These are phyloP conservation scores for Hydnum rufescens DNA, from an alignment of 768 basidiomycete genomes.

Conservation along the genomic window DNA sequence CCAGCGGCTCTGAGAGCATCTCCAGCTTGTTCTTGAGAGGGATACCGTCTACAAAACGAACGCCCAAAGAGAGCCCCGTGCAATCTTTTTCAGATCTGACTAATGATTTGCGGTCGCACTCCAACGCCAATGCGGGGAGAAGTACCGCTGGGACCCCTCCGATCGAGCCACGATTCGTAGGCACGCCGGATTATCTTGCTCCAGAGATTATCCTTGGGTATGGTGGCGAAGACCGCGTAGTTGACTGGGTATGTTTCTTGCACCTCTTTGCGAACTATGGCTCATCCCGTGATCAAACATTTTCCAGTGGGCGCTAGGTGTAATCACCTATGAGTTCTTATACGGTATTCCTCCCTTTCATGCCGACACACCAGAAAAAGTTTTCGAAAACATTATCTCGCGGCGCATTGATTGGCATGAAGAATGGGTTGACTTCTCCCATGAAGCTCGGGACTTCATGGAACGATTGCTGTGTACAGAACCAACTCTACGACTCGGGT, in stretches of 20 bases:
- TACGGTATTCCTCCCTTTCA: slow-evolving; percentile 97
- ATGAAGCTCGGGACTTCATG: slow-evolving; percentile 82
- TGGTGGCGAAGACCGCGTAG: slow-evolving; percentile 82
- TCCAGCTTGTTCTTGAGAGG: slow-evolving; percentile 27
- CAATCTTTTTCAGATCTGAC: slow-evolving; percentile 80
- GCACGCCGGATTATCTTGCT: slow-evolving; percentile 93
- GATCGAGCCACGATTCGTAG: slow-evolving; percentile 85
- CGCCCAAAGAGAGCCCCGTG: slow-evolving; percentile 47
- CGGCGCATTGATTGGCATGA: slow-evolving; percentile 92
- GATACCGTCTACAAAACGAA: slow-evolving; percentile 16
- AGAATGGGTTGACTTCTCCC: slow-evolving; percentile 71
- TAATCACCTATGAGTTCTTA: slow-evolving; percentile 94
- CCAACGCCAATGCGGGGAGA: slow-evolving; percentile 34
- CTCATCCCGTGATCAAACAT: neutral
- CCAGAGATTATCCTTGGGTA: slow-evolving; percentile 91
- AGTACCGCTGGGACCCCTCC: slow-evolving; percentile 33
- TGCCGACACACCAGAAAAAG: slow-evolving; percentile 88
- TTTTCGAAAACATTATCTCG: slow-evolving; percentile 95
- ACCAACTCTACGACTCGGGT: slow-evolving; percentile 61
- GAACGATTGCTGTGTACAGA: slow-evolving; percentile 64
- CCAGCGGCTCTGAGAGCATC: slow-evolving; percentile 63
- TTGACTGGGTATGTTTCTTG: slow-evolving; percentile 70
- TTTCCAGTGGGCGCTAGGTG: slow-evolving; percentile 87
- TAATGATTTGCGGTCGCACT: slow-evolving; percentile 64
- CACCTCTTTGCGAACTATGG: slow-evolving; percentile 8